Base-by-base conservation (phyloP, 2,329 filamentous ascomycete genomes). In the Clonostachys rhizophaga region DNA sequence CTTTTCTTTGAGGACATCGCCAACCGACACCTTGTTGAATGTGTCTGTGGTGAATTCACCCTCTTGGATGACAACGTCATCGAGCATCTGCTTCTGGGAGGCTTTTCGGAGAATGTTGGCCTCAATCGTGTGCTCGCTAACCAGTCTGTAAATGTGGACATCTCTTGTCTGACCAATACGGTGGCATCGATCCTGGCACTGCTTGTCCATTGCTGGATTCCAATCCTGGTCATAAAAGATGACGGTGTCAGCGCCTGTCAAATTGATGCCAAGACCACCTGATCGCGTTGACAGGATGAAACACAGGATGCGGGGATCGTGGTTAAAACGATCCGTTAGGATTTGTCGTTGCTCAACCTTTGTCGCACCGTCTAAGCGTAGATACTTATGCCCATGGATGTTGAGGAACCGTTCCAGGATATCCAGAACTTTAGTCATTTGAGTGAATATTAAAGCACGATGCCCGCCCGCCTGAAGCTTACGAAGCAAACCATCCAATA, bases 141-240 rank as follows among this genome's bases (percentile, higher is more conserved):
- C 84, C 17, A 97, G 84, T 3, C 92, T 90, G 70, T 97, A 99
- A 49, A 99, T 97, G 65, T 97, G 92, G 34, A 99, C 94, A 63
- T 99, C 94, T 33, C 94, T 86, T 1, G 94, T 97, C 66, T 99
- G 94, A 2, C 94, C 94, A 55, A 99, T 99, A 54, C 94, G 89
- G 69, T 99, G 94, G 58, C 90, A 95, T 58, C 94, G 83, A 64
- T 99, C 95, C 69, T 99, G 95, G 59, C 94, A 99, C 67, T 99
- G 94, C 67, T 96, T 96, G 72, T 99, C 94, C 94, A 99, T 99
- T 45, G 95, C 94, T 0, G 94, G 94, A 59, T 99, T 99, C 95
- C 95, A 99, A 64, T 99, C 94, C 50, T 97, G 84, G 60, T 99
- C 94, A 68, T 97, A 99, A 67, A 99, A 99, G 55, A 99, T 96